Evolutionary conservation across 2,329 filamentous ascomycete genomes (phyloP), one percentile per base, ranked within the genome.

Genomic region (Ceratocystis smalleyi): DNA sequence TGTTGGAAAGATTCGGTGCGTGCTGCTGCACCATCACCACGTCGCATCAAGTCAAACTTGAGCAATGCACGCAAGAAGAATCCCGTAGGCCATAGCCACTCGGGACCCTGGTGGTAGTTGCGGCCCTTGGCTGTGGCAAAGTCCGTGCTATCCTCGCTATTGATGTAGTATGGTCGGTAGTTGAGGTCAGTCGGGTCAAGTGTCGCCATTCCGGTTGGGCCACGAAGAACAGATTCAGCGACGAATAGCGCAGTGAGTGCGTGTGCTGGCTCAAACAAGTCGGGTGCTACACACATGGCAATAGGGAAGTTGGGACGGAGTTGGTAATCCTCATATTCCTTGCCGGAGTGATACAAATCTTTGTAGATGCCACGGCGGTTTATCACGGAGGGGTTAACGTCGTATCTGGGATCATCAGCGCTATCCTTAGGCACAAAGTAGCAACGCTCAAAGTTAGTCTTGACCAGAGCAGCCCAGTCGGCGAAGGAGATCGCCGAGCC

Each of bases 321-420:
- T 74, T 99, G 94, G 75, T 99, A 99, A 75, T 99, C 94, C 72
- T 97, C 91, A 72, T 95, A 96, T 73, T 94, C 89, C 75, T 96
- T 97, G 68, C 90, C 90, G 59, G 91, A 95, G 69, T 82, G 85
- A 80, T 96, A 96, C 19, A 97, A 77, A 73, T 99, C 94, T 77
- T 99, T 99, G 83, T 99, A 99, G 72, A 99, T 95, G 67, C 94
- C 95, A 24, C 91, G 85, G 61, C 94, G 88, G 75, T 96, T 95
- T 76, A 97, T 76, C 59, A 96, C 79, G 15, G 76, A 76, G 0
- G 88, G 70, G 74, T 96, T 91, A 70, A 99, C 80, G 68, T 94
- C 89, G 75, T 95, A 91, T 61, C 86, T 76, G 61, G 73, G 71
- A 73, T 96, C 92, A 1, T 96, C 86, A 0, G 81, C 78, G 0